Conservation (phyloP, 2,329 filamentous ascomycete genomes). For the Pyrenophora tritici-repentis region DNA sequence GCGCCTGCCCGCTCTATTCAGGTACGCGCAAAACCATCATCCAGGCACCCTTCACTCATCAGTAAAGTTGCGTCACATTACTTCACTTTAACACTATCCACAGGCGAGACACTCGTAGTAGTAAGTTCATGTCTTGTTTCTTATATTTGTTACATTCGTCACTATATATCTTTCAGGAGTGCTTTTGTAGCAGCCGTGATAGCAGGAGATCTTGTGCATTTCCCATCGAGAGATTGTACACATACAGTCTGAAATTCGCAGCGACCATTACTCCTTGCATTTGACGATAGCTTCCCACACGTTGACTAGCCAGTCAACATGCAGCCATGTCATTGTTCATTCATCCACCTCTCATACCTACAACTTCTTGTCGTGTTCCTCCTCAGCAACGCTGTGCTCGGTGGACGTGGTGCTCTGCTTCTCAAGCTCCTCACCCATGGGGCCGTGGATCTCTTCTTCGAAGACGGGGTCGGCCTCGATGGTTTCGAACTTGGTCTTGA, state of each 20-base stretch:
- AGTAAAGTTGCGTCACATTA: too few relatives aligned
- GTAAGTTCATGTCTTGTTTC: constrained; percentile 14
- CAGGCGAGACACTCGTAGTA: neutral
- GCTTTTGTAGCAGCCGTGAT: constrained; percentile 21
- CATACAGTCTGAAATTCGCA: constrained; percentile 14
- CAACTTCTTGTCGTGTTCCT: constrained; percentile 55
- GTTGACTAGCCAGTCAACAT: constrained; percentile 29
- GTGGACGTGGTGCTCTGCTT: constrained; percentile 59
- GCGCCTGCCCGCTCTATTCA: too few relatives aligned
- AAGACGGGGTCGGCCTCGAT: constrained; percentile 90
- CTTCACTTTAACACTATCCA: neutral
- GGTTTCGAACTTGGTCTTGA: constrained; percentile 97
- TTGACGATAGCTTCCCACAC: constrained; percentile 27
- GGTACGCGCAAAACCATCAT: too few relatives aligned
- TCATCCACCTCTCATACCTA: constrained; percentile 28
- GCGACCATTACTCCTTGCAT: constrained; percentile 13
- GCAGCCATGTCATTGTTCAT: constrained; percentile 12
- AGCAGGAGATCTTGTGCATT: constrained; percentile 3
- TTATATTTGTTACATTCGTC: constrained; percentile 27
- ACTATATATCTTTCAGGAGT: constrained; percentile 15
- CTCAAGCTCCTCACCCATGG: constrained; percentile 61
- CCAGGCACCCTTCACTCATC: too few relatives aligned
- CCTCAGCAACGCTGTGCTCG: constrained; percentile 62
- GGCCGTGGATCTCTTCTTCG: constrained; percentile 81
- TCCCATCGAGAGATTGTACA: constrained; percentile 33